phyloP scores from a whole-genome alignment of 805 yeast genomes.

The Starmerella bacillaris region DNA sequence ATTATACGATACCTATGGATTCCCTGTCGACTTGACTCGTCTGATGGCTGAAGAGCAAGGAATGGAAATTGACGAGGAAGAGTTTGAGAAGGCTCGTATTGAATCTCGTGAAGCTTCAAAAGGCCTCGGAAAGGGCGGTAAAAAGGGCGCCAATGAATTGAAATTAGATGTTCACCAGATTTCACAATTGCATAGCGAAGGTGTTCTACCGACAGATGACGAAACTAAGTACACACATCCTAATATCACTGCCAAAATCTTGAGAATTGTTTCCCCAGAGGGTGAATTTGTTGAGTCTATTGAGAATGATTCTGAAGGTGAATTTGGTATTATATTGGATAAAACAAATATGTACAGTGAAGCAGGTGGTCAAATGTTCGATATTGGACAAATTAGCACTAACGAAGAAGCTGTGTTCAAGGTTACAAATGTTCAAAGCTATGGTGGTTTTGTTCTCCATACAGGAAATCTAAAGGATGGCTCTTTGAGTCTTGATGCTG shows the following conservation, averaged over 20 bases:
- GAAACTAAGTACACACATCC: constrained; percentile 47
- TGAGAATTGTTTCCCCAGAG: constrained; percentile 48
- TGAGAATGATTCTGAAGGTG: constrained; percentile 26
- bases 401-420: constrained; percentile 78
- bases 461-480: constrained; percentile 80
- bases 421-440: constrained; percentile 79
- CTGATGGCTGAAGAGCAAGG: constrained; percentile 98
- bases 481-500: constrained; percentile 43
- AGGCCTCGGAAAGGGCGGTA: constrained; percentile 28
- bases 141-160: constrained; percentile 31
- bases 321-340: constrained; percentile 68
- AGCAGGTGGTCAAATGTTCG: constrained; percentile 98
- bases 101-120: constrained; percentile 91
- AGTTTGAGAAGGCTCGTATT: constrained; percentile 75
- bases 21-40: constrained; percentile 95
- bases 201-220: constrained; percentile 70
- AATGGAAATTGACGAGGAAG: constrained; percentile 75
- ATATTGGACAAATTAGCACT: constrained; percentile 78
- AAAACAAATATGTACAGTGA: constrained; percentile 94
- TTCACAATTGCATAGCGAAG: constrained; percentile 43
- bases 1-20: constrained; percentile 93
- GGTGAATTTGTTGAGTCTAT: constrained; percentile 33
- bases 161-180: constrained; percentile 86
- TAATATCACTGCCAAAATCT: constrained; percentile 48
- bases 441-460: constrained; percentile 89